Percentiles rank a stretch among this genome's conserved stretches.
phyloP scores from a whole-genome alignment of 176 grass and related monocot genomes.

The Stipa capillata region DNA sequence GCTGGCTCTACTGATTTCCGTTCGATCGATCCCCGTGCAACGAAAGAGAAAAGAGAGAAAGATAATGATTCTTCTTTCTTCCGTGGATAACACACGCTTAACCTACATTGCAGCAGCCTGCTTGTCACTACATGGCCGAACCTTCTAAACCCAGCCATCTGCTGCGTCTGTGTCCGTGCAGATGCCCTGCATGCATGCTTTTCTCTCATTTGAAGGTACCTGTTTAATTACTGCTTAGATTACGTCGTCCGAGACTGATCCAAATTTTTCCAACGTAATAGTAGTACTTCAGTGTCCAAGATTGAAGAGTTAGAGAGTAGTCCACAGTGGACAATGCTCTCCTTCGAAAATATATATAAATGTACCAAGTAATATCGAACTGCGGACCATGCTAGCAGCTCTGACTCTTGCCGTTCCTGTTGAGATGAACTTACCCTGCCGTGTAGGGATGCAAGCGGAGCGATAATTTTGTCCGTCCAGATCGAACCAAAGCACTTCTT shows the following conservation, averaged over 20 bases:
- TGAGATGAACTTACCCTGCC: too few relatives aligned
- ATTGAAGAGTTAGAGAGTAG: too few relatives aligned
- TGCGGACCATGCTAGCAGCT: background rate
- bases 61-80: too few relatives aligned
- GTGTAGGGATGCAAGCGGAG: too few relatives aligned
- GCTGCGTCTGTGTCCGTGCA: background rate
- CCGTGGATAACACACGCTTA: background rate
- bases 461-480: too few relatives aligned
- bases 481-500: too few relatives aligned
- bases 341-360: background rate
- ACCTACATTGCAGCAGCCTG: background rate
- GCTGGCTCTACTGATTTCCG: background rate
- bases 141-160: conserved; percentile 19
- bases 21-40: background rate
- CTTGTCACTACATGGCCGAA: background rate
- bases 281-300: too few relatives aligned
- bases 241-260: background rate
- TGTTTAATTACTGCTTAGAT: background rate
- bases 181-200: background rate
- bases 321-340: background rate
- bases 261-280: background rate
- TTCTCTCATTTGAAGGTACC: background rate
- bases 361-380: background rate
- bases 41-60: background rate
- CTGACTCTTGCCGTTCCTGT: too few relatives aligned